A percentile compares a stretch with the other conserved stretches of the same genome.
Evolutionary conservation across 164 flowering plant species (phyloP).

Genomic region (Magnolia changhungtana): DNA sequence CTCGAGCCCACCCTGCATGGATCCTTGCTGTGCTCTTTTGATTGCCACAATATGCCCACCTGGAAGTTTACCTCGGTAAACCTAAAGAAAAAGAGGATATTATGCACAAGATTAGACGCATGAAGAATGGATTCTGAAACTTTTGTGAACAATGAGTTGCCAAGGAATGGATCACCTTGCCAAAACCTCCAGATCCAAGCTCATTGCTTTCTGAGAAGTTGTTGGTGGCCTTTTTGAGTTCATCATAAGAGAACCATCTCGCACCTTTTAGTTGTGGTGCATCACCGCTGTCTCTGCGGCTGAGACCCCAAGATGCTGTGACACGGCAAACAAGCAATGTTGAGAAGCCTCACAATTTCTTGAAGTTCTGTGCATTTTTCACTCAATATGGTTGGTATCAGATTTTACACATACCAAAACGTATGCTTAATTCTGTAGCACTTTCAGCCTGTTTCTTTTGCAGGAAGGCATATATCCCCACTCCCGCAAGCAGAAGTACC

Average conservation of each 20-base stretch:
- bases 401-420: slow-evolving; percentile 45
- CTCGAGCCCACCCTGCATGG: slow-evolving; percentile 69
- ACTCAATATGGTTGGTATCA: not conserved
- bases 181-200: slow-evolving; percentile 69
- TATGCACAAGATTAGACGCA: not conserved
- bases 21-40: slow-evolving; percentile 73
- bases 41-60: slow-evolving; percentile 55
- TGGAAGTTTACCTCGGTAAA: slow-evolving; percentile 52
- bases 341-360: not conserved
- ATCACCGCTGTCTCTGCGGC: slow-evolving; percentile 25
- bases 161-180: slow-evolving; percentile 35
- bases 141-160: not conserved
- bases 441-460: slow-evolving; percentile 75
- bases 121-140: not conserved
- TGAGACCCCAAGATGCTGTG: slow-evolving; percentile 47
- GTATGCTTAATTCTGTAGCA: slow-evolving; percentile 59
- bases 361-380: not conserved
- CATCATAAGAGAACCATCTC: slow-evolving; percentile 55
- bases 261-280: slow-evolving; percentile 62
- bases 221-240: slow-evolving; percentile 51
- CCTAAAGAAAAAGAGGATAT: slow-evolving; percentile 28
- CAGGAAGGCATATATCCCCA: slow-evolving; percentile 53
- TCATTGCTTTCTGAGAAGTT: slow-evolving; percentile 56
- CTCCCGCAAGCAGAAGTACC: slow-evolving; percentile 41
- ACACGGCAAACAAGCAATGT: not conserved